Conservation (phyloP, 306 rosid species). For the Vigna nakashimae region DNA sequence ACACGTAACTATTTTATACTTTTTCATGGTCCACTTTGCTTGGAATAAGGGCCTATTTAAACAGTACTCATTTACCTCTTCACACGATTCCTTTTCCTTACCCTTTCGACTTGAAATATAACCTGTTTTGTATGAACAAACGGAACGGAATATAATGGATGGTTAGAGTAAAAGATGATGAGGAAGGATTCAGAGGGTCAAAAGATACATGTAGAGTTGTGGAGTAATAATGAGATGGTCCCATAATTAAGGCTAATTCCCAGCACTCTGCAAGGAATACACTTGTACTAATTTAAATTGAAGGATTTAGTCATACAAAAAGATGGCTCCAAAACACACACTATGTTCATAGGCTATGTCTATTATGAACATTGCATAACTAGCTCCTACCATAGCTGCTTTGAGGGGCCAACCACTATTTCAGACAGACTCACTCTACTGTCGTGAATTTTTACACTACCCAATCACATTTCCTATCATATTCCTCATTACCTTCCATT, state of each 20-base stretch:
- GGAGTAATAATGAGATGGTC: constrained; percentile 21
- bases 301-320: constrained; percentile 12
- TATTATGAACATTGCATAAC: not conserved
- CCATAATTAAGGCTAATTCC: constrained; percentile 29
- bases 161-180: not conserved
- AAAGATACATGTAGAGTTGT: not conserved
- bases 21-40: not conserved
- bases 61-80: not conserved
- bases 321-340: constrained; percentile 10
- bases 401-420: constrained; percentile 23
- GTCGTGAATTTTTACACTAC: not conserved
- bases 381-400: not conserved
- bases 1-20: not conserved
- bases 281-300: constrained; percentile 26
- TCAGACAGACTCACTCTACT: not conserved
- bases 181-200: not conserved
- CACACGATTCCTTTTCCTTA: not conserved
- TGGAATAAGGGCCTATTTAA: not conserved
- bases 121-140: not conserved
- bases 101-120: not conserved
- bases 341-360: not conserved
- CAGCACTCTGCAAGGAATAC: constrained; percentile 30
- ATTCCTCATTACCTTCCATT: not conserved
- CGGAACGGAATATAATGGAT: not conserved
- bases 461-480: constrained; percentile 6